phyloP scores from a whole-genome alignment of 2,329 filamentous ascomycete species.

The Gremmenia infestans region DNA sequence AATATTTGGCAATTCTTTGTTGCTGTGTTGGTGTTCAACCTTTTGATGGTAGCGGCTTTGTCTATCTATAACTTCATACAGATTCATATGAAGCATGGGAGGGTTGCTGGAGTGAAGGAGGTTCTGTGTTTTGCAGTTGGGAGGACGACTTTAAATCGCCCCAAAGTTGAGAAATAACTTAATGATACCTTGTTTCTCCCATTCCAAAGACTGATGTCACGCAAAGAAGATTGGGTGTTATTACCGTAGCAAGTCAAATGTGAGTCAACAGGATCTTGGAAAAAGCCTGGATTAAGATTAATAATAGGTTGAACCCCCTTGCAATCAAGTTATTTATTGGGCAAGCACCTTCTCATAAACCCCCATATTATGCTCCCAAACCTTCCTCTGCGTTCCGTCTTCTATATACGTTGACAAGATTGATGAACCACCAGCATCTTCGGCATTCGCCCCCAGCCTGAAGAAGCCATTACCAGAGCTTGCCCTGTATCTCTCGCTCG shows the following conservation, averaged over 20 bases:
- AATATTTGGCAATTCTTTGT: slow-evolving; percentile 31
- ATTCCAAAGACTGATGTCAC: too few relatives aligned
- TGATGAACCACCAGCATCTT: not conserved
- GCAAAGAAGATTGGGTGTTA: too few relatives aligned
- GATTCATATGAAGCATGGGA: slow-evolving; percentile 11
- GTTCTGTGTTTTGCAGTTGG: slow-evolving; percentile 20
- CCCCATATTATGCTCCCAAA: not conserved
- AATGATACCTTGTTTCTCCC: too few relatives aligned
- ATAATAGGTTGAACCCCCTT: too few relatives aligned
- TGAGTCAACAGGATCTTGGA: too few relatives aligned
- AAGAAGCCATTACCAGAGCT: not conserved
- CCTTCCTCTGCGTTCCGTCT: not conserved
- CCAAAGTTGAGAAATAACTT: too few relatives aligned
- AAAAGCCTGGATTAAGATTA: too few relatives aligned
- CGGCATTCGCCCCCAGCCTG: not conserved
- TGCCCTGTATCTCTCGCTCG: not conserved
- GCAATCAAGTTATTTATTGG: not conserved
- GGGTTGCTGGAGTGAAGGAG: slow-evolving; percentile 15
- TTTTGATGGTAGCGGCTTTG: slow-evolving; percentile 15
- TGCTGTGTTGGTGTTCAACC: slow-evolving; percentile 17
- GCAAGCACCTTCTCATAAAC: not conserved
- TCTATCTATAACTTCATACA: slow-evolving; percentile 15
- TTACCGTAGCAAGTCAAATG: too few relatives aligned
- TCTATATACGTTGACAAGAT: not conserved
- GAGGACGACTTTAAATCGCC: not conserved